phyloP scores from a whole-genome alignment of 1,284 basidiomycete species.

The Fomitopsis palustris region DNA sequence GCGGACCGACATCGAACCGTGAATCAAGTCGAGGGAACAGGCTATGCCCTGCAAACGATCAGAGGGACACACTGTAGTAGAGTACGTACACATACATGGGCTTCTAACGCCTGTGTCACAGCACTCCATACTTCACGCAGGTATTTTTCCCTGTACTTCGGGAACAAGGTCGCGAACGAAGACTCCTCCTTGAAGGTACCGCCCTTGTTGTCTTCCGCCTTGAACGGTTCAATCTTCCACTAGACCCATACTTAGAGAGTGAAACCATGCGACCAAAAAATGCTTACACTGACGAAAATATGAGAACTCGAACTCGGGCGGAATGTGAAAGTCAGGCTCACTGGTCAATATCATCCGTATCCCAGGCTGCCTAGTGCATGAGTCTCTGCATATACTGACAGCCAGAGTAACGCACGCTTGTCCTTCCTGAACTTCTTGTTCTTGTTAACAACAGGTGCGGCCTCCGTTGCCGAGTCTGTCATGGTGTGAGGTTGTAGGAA shows the following conservation, averaged over 20 bases:
- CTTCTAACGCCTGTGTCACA: slow-evolving; percentile 84
- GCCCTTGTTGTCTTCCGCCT: slow-evolving; percentile 70
- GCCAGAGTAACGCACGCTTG: slow-evolving; percentile 61
- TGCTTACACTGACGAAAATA: slow-evolving; percentile 23
- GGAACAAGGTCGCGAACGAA: slow-evolving; percentile 97
- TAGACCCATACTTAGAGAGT: slow-evolving; percentile 27
- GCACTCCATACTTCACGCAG: slow-evolving; percentile 93
- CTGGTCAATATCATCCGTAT: slow-evolving; percentile 99
- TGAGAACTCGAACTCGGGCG: neutral
- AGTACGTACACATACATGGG: slow-evolving; percentile 53
- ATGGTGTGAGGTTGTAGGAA: slow-evolving; percentile 27
- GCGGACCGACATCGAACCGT: slow-evolving; percentile 96
- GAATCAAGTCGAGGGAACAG: slow-evolving; percentile 93
- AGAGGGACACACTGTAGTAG: neutral
- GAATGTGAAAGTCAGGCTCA: slow-evolving; percentile 42
- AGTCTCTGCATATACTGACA: slow-evolving; percentile 1
- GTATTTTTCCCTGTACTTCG: slow-evolving; percentile 98
- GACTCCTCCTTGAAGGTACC: slow-evolving; percentile 93
- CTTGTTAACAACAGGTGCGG: slow-evolving; percentile 57
- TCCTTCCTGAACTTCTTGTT: slow-evolving; percentile 90
- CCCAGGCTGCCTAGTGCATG: slow-evolving; percentile 73
- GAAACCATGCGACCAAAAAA: slow-evolving; percentile 1
- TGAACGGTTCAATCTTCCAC: slow-evolving; percentile 91
- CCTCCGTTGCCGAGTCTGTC: slow-evolving; percentile 39
- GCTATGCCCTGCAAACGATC: slow-evolving; percentile 63